Conservation (phyloP, 108 stramenopile species). For the Mediolabrus comicus region DNA sequence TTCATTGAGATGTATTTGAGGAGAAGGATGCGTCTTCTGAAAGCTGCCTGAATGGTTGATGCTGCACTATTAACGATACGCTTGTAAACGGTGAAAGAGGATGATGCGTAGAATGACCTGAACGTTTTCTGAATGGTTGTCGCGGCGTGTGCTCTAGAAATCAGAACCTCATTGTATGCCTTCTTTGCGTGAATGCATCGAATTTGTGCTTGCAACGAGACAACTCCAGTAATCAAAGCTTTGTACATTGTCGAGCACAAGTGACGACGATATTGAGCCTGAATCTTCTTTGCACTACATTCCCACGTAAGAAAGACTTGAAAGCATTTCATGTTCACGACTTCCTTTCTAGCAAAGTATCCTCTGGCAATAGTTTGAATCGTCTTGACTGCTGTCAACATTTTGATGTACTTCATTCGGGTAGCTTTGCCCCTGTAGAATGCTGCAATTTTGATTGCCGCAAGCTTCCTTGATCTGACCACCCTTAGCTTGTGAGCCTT, state of each 20-base stretch:
- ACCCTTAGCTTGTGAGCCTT: neutral
- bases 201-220: neutral
- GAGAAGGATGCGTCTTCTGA: neutral
- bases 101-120: conserved; percentile 5
- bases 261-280: neutral
- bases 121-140: conserved; percentile 13
- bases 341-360: neutral
- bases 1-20: neutral
- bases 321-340: neutral
- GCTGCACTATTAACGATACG: too few relatives aligned
- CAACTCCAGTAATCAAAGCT: neutral
- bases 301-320: neutral
- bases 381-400: neutral
- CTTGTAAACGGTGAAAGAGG: neutral
- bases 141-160: conserved; percentile 1
- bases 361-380: conserved; percentile 7
- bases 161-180: neutral
- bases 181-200: neutral
- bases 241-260: neutral
- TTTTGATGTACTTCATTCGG: neutral
- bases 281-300: neutral
- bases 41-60: conserved; percentile 15
- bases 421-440: neutral
- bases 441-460: neutral
- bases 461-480: neutral